Evolutionary conservation across 148 eudicot species (phyloP), one percentile per base, ranked within the genome.

Genomic region (Heliosperma pusillum): DNA sequence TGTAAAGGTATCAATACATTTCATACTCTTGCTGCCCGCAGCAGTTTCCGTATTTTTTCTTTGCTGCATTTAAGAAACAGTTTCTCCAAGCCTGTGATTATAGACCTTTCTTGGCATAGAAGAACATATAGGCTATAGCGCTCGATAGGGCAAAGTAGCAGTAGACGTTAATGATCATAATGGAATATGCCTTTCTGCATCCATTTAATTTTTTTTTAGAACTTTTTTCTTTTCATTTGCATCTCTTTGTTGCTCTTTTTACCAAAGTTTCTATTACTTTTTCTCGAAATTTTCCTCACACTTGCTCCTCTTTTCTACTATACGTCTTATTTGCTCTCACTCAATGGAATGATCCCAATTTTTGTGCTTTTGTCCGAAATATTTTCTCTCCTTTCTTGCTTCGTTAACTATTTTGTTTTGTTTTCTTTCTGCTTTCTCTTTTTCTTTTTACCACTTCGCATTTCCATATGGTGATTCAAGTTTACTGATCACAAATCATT

Each of bases 1-100:
- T 78, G 89, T 86, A 24, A 89, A 90, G 99, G 99, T 95, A 89
- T 42, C 11, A 11, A n/a, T 17, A 20, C 71, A 20, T 67, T n/a
- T 40, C 58, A 47, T 68, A 29, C 57, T 47, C 13, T 12, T 2
- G 29, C 15, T 52, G 55, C 52, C 27, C 58, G 53, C 27, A 45
- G 72, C 60, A 29, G 45, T 74, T 61, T 69, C 44, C 30, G 15
- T 50, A 50, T 50, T 72, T 26, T 44, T n/a, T 20, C 52, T 64
- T 67, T 17, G 24, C 17, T 61, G 55, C 58, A 9, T 76, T 29
- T 74, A 67, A 9, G 42, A 26, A 40, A 29, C 71, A 66, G 59
- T 63, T 56, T 25, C 11, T 70, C 66, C 47, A 16, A 56, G 62
- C 29, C 33, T 12, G 45, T 53, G n/a, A 24, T 55, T 29, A 50